Percentiles rank a stretch among this genome's conserved stretches.
Evolutionary conservation across 106 monocot genomes (phyloP).

Genomic region (Phalaenopsis aphrodite): DNA sequence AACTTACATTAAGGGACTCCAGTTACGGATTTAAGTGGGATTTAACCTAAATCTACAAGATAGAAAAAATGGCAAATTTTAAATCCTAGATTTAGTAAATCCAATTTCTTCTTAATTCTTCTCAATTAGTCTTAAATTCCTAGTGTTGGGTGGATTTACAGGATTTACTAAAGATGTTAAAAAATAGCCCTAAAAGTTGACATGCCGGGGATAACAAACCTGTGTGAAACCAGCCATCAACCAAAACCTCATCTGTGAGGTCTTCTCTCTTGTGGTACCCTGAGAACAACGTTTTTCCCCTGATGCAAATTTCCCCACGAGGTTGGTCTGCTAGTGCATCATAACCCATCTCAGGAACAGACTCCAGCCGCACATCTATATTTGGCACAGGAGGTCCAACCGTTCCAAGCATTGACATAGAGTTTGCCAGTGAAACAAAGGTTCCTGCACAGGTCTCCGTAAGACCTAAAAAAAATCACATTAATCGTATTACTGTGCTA

Average conservation of each 20-base stretch:
- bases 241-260: constrained; percentile 72
- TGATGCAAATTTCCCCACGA: constrained; percentile 81
- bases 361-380: constrained; percentile 78
- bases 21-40: too few species aligned
- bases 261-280: constrained; percentile 95
- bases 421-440: constrained; percentile 78
- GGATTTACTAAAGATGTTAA: too few species aligned
- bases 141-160: too few species aligned
- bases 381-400: constrained; percentile 88
- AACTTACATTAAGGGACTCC: neutral
- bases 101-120: too few species aligned
- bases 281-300: constrained; percentile 82
- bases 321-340: constrained; percentile 61
- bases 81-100: too few species aligned
- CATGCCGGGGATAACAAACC: constrained; percentile 32
- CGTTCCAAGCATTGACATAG: constrained; percentile 72
- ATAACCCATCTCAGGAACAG: constrained; percentile 93
- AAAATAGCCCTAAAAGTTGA: neutral
- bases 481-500: neutral
- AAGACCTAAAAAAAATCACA: constrained; percentile 37
- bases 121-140: too few species aligned
- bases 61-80: too few species aligned
- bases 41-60: too few species aligned
- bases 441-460: constrained; percentile 92
- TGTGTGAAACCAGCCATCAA: constrained; percentile 99